Base-by-base conservation (phyloP, 169 alveolate genomes). In the Babesia sp. region DNA sequence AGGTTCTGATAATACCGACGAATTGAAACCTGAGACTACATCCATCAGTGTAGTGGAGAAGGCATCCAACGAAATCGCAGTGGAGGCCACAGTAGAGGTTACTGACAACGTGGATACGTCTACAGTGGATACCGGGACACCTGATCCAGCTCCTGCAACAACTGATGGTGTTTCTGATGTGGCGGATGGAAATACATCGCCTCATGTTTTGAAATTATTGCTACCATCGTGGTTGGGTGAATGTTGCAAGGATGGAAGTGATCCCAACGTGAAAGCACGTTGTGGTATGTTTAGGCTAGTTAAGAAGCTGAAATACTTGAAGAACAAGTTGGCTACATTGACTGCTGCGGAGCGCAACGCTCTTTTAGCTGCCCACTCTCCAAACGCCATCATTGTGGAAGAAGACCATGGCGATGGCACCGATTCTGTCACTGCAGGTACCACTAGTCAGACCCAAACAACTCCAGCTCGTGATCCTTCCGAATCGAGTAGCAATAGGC, bases 191-290 rank as follows among this genome's bases (percentile, higher is more conserved):
- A 28, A 12, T 8, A 33, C 11, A 33, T 28, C 59, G 0, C 22
- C 59, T 2, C 11, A 51, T 20, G 22, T 20, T 2, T 28, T 16
- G 18, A n/a, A 28, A 6, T 26, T 56, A 2, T 1, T 24, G 29
- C 41, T 61, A 26, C 71, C 71, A 18, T 4, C 9, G 16, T 61
- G 71, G 71, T 12, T 61, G 39, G n/a, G 71, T 12, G 55, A 42
- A n/a, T 18, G 56, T 26, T 16, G 53, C 39, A 12, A 6, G 4
- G 39, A 26, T 14, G 48, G 39, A 14, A 45, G 56, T 26, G 56
- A 41, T 11, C 55, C 55, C 26, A 37, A 61, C n/a, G n/a, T 11
- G 3, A 34, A 61, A 39, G 71, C 42, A 3, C 41, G 45, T n/a
- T 28, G 42, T 42, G 71, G 71, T 4, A 24, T 61, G 58, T 36